phyloP scores from a whole-genome alignment of 495 filamentous ascomycete genomes.

The Penicillium robsamsonii region DNA sequence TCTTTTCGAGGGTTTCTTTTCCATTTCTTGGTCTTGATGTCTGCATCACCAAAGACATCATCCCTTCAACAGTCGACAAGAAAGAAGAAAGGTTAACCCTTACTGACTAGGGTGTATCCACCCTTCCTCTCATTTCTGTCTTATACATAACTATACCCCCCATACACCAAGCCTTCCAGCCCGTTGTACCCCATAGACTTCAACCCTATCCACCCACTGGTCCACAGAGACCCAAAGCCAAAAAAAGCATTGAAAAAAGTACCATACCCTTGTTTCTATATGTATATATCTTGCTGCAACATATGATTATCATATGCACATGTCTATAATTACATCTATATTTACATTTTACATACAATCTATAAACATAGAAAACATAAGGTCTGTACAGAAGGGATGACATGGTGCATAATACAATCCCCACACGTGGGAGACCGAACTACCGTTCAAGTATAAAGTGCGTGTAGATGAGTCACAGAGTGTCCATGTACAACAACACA shows the following conservation, averaged over 20 bases:
- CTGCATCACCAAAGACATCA: not conserved
- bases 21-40: slow-evolving; percentile 2
- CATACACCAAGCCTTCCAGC: slow-evolving; percentile 9
- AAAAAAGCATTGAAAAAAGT: not conserved
- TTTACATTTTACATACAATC: no score
- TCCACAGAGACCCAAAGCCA: not conserved
- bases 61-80: slow-evolving; percentile 10
- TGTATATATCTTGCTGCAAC: slow-evolving; percentile 6
- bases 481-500: not conserved
- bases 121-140: slow-evolving; percentile 12
- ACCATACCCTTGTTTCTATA: not conserved
- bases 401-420: not conserved
- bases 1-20: slow-evolving; percentile 13
- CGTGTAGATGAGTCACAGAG: slow-evolving; percentile 1
- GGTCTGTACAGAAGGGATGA: not conserved
- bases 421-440: not conserved
- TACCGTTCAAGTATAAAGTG: not conserved
- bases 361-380: no score
- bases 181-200: slow-evolving; percentile 22
- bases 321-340: not conserved
- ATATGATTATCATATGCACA: not conserved
- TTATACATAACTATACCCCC: slow-evolving; percentile 15
- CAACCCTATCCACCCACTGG: not conserved
- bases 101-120: not conserved
- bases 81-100: not conserved